Percentiles rank a stretch among this genome's conserved stretches.
These are phyloP conservation scores for Colletotrichum simmondsii DNA, from an alignment of 2,329 filamentous ascomycete species.

Conservation along the genomic window DNA sequence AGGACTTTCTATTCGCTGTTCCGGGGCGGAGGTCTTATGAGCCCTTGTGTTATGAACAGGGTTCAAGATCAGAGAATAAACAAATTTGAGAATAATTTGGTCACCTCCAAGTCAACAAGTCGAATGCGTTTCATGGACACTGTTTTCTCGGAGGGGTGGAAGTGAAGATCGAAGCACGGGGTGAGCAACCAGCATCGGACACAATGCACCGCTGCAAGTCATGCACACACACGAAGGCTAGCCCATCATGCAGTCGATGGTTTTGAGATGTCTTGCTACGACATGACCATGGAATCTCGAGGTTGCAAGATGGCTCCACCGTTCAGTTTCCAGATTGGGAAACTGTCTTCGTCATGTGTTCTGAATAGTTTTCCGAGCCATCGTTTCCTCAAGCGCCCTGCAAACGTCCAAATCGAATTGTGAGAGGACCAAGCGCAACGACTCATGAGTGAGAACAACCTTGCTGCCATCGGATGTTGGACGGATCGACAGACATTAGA, in stretches of 20 bases:
- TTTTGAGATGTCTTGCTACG: not conserved
- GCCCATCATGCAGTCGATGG: not conserved
- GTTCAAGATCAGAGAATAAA: not conserved
- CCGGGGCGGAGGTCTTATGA: not conserved
- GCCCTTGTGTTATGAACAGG: not conserved
- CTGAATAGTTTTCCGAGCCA: not conserved
- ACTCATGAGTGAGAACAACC: not conserved
- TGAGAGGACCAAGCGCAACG: not conserved
- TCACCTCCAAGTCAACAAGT: not conserved
- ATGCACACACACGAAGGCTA: not conserved
- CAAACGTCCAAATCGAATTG: not conserved
- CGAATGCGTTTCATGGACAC: not conserved
- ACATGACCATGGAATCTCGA: not conserved
- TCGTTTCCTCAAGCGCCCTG: not conserved
- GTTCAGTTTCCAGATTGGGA: not conserved
- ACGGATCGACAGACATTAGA: not conserved
- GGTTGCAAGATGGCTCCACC: not conserved
- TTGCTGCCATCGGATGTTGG: slow-evolving; percentile 1
- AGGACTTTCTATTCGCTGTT: not conserved
- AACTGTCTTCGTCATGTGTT: slow-evolving; percentile 1
- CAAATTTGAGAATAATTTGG: not conserved
- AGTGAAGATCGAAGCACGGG: not conserved
- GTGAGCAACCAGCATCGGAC: not conserved
- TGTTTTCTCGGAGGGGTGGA: not conserved
- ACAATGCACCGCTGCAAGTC: not conserved